phyloP scores from a whole-genome alignment of 148 eudicot genomes.

The Camellia japonica region DNA sequence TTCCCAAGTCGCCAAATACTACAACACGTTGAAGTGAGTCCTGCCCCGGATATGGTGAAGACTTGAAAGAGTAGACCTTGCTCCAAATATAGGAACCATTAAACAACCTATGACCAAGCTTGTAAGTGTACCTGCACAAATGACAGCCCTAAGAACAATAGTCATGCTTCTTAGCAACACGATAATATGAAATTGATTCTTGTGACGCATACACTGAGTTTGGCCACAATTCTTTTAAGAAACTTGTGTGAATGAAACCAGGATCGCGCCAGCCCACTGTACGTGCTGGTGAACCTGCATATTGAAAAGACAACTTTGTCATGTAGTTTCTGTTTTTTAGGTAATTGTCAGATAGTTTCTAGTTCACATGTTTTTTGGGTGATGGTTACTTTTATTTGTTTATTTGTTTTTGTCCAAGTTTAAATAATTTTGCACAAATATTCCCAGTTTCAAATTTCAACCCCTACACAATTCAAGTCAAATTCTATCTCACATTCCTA shows the following conservation, averaged over 20 bases:
- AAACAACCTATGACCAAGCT: slow-evolving; percentile 54
- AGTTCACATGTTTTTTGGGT: not conserved
- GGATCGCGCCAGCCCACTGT: slow-evolving; percentile 98
- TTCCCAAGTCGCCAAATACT: slow-evolving; percentile 91
- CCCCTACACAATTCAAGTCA: not conserved
- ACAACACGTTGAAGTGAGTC: slow-evolving; percentile 73
- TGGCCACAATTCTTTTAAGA: slow-evolving; percentile 85
- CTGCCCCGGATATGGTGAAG: slow-evolving; percentile 85
- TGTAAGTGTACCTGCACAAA: slow-evolving; percentile 66
- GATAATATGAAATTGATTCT: not conserved
- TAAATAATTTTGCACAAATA: not conserved
- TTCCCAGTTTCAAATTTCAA: not conserved
- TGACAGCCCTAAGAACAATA: not conserved
- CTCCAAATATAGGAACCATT: slow-evolving; percentile 73
- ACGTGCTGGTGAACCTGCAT: slow-evolving; percentile 35
- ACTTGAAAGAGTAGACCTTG: slow-evolving; percentile 62
- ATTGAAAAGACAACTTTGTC: not conserved
- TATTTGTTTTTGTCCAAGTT: not conserved
- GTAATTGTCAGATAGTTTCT: not conserved
- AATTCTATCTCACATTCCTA: not conserved
- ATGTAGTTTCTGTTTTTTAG: not conserved
- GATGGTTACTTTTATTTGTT: not conserved
- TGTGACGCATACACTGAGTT: slow-evolving; percentile 40
- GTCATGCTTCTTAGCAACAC: not conserved
- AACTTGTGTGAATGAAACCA: slow-evolving; percentile 85